Percentiles rank a stretch among this genome's conserved stretches.
These are phyloP conservation scores for Pisolithus orientalis DNA, from an alignment of 768 basidiomycete species.

Conservation along the genomic window DNA sequence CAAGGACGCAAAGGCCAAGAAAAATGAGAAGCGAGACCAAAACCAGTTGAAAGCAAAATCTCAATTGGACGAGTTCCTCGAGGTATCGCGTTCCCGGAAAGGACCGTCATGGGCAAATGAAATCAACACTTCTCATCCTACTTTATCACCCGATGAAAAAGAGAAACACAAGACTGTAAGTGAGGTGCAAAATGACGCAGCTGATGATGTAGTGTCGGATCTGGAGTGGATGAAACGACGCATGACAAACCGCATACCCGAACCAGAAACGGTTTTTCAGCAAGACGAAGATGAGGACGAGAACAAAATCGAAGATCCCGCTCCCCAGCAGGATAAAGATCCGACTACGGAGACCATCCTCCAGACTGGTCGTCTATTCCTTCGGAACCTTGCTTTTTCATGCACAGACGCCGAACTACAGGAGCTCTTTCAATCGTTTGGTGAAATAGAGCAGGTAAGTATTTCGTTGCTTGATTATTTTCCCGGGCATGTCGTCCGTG, in stretches of 20 bases:
- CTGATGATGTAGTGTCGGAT: slow-evolving; percentile 47
- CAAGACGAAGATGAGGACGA: slow-evolving; percentile 56
- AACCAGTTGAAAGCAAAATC: slow-evolving; percentile 22
- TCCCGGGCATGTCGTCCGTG: slow-evolving; percentile 12
- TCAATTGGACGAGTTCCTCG: slow-evolving; percentile 61
- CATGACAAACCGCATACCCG: slow-evolving; percentile 41
- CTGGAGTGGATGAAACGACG: slow-evolving; percentile 69
- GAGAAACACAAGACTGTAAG: background rate
- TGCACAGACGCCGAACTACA: slow-evolving; percentile 68
- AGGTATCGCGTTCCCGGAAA: slow-evolving; percentile 67
- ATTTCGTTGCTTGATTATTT: background rate
- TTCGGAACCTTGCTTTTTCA: slow-evolving; percentile 92
- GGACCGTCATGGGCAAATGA: slow-evolving; percentile 66
- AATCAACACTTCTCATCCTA: slow-evolving; percentile 24
- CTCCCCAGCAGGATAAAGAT: slow-evolving; percentile 22
- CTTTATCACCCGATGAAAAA: background rate
- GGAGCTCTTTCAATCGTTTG: slow-evolving; percentile 60
- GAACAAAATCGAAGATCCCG: slow-evolving; percentile 4
- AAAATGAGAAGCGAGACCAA: slow-evolving; percentile 4
- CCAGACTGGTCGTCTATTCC: slow-evolving; percentile 74
- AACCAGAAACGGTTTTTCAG: slow-evolving; percentile 48
- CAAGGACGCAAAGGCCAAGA: slow-evolving; percentile 17
- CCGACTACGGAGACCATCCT: slow-evolving; percentile 46
- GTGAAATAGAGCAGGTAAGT: slow-evolving; percentile 72
- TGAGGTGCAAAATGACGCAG: slow-evolving; percentile 5